Evolutionary conservation across 768 basidiomycete genomes (phyloP), one percentile per base, ranked within the genome.

Genomic region (Omphalotus guepiniiformis): DNA sequence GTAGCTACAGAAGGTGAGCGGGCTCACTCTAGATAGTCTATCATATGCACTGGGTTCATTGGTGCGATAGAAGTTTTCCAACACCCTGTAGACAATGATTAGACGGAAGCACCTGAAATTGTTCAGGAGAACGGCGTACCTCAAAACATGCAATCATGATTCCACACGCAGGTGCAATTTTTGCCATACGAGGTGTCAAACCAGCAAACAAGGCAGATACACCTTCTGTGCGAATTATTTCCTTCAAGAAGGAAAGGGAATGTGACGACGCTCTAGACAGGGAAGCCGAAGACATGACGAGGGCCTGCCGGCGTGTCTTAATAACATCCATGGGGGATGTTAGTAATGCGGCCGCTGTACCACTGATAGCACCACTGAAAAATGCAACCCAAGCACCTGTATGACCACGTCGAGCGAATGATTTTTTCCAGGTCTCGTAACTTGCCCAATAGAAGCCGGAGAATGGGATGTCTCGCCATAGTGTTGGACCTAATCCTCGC

Each of bases 381-480:
- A 98, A 97, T 2, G 93, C 83, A 36, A 90, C 75, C 59, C 68
- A 76, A 29, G 81, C 72, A 30, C 83, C 91, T 50, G 73, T 63
- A 53, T 73, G 56, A 21, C 81, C 81, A 43, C 66, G 63, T 48
- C 72, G 67, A 56, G 72, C 67, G 56, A 93, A 79, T 13, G 63
- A 56, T 16, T 72, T 69, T 69, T 96, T 97, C 67, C 82, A 79
- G 0, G 79, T 69, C 63, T 99, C 95, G 61, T 97, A 98, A 21
- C 87, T 83, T 3, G 91, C 90, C 96, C 96, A 99, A 59, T 99
- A 99, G 26, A 95, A 71, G 9, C 94, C 96, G 32, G 90, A 93
- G 63, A 99, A 99, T 0, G 96, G 95, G 5, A 98, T 94, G 57
- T 99, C 96, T 41, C 96, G 79, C 93, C 93, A 97, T 7, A 99